A percentile compares a stretch with the other conserved stretches of the same genome.
Evolutionary conservation across 2,329 filamentous ascomycete species (phyloP).

Genomic region (Huntiella bhutanensis): DNA sequence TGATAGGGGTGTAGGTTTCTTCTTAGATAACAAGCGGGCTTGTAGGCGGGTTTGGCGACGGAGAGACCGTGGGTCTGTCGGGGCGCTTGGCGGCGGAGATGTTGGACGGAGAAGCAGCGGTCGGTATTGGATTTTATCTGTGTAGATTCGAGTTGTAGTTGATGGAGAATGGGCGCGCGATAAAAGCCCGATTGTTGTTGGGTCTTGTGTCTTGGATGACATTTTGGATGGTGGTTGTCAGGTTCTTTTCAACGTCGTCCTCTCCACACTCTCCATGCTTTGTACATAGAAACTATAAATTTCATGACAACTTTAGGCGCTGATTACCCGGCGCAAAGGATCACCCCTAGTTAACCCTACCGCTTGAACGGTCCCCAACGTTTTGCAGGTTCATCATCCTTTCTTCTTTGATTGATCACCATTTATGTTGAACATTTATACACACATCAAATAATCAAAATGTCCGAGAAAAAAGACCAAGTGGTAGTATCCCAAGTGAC

Average conservation of each 20-base stretch:
- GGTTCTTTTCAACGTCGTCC: too few species aligned
- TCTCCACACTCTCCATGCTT: too few species aligned
- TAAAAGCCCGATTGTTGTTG: constrained; percentile 45
- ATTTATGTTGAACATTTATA: too few species aligned
- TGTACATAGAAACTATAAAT: too few species aligned
- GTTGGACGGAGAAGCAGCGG: constrained; percentile 62
- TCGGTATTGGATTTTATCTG: constrained; percentile 66
- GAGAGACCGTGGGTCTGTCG: constrained; percentile 37
- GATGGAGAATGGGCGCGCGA: constrained; percentile 60
- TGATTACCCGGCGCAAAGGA: constrained; percentile 5
- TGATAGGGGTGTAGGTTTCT: constrained; percentile 49
- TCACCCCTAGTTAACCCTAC: too few species aligned
- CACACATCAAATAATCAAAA: too few species aligned
- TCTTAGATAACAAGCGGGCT: constrained; percentile 17
- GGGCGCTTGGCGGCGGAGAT: constrained; percentile 35
- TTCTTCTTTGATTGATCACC: too few species aligned
- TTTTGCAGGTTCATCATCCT: too few species aligned
- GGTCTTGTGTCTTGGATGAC: constrained; percentile 14
- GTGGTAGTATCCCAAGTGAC: too few species aligned
- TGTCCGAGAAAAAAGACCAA: too few species aligned
- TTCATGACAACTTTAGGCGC: not conserved
- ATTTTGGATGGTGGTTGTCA: constrained; percentile 14
- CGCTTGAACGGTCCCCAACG: too few species aligned
- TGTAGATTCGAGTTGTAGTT: constrained; percentile 51
- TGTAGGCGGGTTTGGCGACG: constrained; percentile 30